Conservation (phyloP, 2,329 filamentous ascomycete genomes). For the Immersiporthe knoxdaviesiana region DNA sequence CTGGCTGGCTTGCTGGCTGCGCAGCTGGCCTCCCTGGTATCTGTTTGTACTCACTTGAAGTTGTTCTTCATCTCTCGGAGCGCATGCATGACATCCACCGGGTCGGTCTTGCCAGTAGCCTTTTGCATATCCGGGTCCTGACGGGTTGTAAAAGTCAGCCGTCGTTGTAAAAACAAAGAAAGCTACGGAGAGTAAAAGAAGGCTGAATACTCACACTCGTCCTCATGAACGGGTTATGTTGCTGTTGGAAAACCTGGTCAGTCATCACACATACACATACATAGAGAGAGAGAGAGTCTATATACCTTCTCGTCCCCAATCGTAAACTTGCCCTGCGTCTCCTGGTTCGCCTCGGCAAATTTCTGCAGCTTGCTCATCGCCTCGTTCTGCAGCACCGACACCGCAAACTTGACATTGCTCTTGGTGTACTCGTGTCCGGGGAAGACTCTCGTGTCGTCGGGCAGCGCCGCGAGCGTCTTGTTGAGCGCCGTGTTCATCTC, state of each 20-base stretch:
- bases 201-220: constrained; percentile 62
- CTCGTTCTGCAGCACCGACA: constrained; percentile 74
- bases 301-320: constrained; percentile 94
- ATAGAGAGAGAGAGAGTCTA: not conserved
- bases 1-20: constrained; percentile 9
- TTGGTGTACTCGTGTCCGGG: constrained; percentile 99
- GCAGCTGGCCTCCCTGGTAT: constrained; percentile 1
- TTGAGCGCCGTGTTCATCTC: constrained; percentile 97
- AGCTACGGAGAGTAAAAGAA: too few species aligned
- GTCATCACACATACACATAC: constrained; percentile 10
- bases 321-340: constrained; percentile 95
- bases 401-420: constrained; percentile 85
- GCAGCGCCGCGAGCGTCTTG: constrained; percentile 76
- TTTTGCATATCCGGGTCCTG: constrained; percentile 84
- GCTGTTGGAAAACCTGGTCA: constrained; percentile 46
- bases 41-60: constrained; percentile 57
- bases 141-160: constrained; percentile 25
- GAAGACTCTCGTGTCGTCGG: constrained; percentile 90
- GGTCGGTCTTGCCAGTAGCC: constrained; percentile 77
- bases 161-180: not conserved
- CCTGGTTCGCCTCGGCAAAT: constrained; percentile 77
- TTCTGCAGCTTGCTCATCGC: constrained; percentile 75
- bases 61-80: constrained; percentile 90
- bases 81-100: constrained; percentile 81
- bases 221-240: constrained; percentile 97